These are phyloP conservation scores for Besnoitia besnoiti DNA, from an alignment of 169 alveolate species.

Conservation along the genomic window DNA sequence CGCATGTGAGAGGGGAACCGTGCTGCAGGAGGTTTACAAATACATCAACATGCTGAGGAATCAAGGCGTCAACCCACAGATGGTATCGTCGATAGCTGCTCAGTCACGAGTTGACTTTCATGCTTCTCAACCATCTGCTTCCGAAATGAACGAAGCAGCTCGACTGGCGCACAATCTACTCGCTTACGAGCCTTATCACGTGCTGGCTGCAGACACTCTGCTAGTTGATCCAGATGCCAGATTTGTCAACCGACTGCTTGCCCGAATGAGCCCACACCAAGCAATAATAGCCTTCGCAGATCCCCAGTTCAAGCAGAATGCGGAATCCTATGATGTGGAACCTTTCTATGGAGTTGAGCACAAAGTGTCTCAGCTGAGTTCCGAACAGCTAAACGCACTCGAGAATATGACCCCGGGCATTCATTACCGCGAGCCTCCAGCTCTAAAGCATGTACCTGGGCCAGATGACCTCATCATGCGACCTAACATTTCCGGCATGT, in stretches of 20 bases:
- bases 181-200: slow-evolving; percentile 69
- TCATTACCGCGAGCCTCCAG: slow-evolving; percentile 60
- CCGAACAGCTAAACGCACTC: slow-evolving; percentile 48
- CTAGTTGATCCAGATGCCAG: slow-evolving; percentile 63
- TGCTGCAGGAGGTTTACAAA: slow-evolving; percentile 58
- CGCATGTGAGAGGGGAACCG: slow-evolving; percentile 60
- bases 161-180: slow-evolving; percentile 67
- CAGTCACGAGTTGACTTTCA: slow-evolving; percentile 67
- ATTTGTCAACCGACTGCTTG: slow-evolving; percentile 59
- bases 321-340: slow-evolving; percentile 46
- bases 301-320: slow-evolving; percentile 57
- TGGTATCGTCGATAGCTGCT: slow-evolving; percentile 51
- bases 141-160: slow-evolving; percentile 69
- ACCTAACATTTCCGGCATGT: slow-evolving; percentile 50
- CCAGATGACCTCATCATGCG: slow-evolving; percentile 50
- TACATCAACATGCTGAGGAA: slow-evolving; percentile 61
- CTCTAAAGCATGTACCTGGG: slow-evolving; percentile 62
- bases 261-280: slow-evolving; percentile 48
- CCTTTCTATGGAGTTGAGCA: slow-evolving; percentile 69
- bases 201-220: slow-evolving; percentile 66
- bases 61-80: slow-evolving; percentile 59
- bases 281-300: slow-evolving; percentile 70
- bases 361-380: slow-evolving; percentile 56
- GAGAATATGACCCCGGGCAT: slow-evolving; percentile 16
- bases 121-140: slow-evolving; percentile 59